These are phyloP conservation scores for Neurospora sp. DNA, from an alignment of 495 filamentous ascomycete species.

Conservation along the genomic window DNA sequence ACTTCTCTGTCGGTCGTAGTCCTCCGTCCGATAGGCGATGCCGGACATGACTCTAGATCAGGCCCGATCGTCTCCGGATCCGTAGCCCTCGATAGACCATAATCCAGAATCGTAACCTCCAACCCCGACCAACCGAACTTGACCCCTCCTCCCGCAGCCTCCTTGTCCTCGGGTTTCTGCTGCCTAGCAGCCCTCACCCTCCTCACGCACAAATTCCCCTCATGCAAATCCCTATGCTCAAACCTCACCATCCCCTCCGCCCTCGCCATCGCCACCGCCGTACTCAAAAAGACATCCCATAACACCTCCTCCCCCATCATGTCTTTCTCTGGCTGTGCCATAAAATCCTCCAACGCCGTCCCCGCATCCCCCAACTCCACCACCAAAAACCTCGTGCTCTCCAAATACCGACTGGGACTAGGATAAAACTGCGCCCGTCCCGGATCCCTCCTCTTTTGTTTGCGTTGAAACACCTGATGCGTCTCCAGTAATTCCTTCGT, in stretches of 20 bases:
- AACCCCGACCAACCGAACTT: conserved; percentile 59
- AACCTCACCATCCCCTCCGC: conserved; percentile 66
- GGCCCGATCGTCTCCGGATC: conserved; percentile 5
- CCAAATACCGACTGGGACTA: conserved; percentile 45
- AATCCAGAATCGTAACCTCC: conserved; percentile 80
- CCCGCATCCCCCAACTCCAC: conserved; percentile 86
- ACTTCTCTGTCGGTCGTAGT: neutral
- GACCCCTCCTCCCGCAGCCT: neutral
- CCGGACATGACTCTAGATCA: neutral
- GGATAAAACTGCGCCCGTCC: conserved; percentile 58
- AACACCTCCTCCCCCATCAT: conserved; percentile 35
- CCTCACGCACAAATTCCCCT: conserved; percentile 64
- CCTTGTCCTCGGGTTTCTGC: too few relatives aligned
- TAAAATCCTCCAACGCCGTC: conserved; percentile 57
- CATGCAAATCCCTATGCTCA: conserved; percentile 74
- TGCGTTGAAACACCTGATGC: conserved; percentile 49
- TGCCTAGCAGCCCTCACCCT: conserved; percentile 29
- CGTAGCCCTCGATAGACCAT: conserved; percentile 67
- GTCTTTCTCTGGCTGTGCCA: neutral
- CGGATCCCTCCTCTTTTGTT: conserved; percentile 46
- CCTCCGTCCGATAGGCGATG: neutral
- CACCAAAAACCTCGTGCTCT: conserved; percentile 65
- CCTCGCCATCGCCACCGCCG: conserved; percentile 63
- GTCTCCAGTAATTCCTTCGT: conserved; percentile 52
- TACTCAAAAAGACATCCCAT: conserved; percentile 81